phyloP scores from a whole-genome alignment of 139 green algal genomes.

The Tetraselmis striata region DNA sequence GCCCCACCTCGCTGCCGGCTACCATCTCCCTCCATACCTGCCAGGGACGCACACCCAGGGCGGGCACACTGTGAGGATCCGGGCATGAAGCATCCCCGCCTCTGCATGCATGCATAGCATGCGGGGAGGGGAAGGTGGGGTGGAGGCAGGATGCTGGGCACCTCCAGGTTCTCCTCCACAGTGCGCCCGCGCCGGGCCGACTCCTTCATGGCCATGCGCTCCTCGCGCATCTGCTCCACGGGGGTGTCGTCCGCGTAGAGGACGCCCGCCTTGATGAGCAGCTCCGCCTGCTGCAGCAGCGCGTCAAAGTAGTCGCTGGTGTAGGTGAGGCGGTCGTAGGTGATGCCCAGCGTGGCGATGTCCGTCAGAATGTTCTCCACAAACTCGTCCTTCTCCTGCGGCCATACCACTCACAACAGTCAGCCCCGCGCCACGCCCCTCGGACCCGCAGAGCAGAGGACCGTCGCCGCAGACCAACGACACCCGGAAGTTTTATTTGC shows the following conservation, averaged over 20 bases:
- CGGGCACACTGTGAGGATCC: no score
- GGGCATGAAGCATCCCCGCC: no score
- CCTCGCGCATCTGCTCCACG: constrained; percentile 80
- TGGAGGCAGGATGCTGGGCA: no score
- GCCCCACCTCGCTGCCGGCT: constrained; percentile 59
- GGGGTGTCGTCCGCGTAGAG: constrained; percentile 95
- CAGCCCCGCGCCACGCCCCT: no score
- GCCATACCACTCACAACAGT: background rate
- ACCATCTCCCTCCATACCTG: constrained; percentile 87
- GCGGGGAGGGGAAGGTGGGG: no score
- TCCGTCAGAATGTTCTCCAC: constrained; percentile 93
- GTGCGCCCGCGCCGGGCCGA: constrained; percentile 50
- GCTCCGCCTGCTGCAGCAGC: constrained; percentile 63
- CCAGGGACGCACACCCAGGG: no score
- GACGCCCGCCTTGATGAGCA: constrained; percentile 81
- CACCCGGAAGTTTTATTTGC: no score
- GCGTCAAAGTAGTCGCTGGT: constrained; percentile 84
- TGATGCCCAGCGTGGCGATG: constrained; percentile 73
- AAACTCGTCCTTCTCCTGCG: constrained; percentile 94
- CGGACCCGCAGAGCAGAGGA: no score
- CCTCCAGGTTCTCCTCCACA: constrained; percentile 76
- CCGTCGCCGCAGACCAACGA: no score
- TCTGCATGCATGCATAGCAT: no score
- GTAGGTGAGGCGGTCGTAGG: constrained; percentile 74
- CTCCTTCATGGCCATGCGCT: constrained; percentile 2